Conservation (phyloP, 75 land plant genomes). For the Cupressus sempervirens region DNA sequence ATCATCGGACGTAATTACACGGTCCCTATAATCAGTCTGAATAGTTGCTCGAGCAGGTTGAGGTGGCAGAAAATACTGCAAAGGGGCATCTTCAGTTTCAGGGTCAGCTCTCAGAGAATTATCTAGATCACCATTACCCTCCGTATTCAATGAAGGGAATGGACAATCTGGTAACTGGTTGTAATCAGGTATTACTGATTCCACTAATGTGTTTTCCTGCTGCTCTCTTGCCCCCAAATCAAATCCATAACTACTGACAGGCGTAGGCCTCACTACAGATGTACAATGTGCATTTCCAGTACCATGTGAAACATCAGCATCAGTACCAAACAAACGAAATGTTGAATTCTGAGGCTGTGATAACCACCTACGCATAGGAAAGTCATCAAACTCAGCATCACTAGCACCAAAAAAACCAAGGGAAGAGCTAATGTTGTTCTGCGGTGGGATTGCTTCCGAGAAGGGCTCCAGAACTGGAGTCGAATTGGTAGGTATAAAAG, state of each 20-base stretch:
- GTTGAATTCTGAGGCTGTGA: conserved; percentile 26
- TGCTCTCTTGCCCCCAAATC: conserved; percentile 26
- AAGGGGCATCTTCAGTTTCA: conserved; percentile 55
- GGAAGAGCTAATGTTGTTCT: conserved; percentile 18
- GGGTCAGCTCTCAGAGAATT: conserved; percentile 38
- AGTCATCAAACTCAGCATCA: conserved; percentile 44
- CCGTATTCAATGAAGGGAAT: conserved; percentile 23
- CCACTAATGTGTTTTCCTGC: conserved; percentile 12
- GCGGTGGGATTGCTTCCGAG: conserved; percentile 23
- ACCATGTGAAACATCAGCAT: conserved; percentile 45
- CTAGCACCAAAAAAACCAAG: conserved; percentile 33
- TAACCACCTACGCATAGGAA: conserved; percentile 32
- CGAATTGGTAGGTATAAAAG: conserved; percentile 25
- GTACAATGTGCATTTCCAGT: conserved; percentile 15
- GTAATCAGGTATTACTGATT: conserved; percentile 21
- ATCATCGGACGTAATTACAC: conserved; percentile 38
- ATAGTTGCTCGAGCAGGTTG: conserved; percentile 45
- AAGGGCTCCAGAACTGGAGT: conserved; percentile 26
- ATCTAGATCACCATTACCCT: conserved; percentile 40
- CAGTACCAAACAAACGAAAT: conserved; percentile 49
- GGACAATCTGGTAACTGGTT: conserved; percentile 13
- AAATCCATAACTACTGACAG: conserved; percentile 35
- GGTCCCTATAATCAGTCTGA: conserved; percentile 39
- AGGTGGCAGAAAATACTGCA: conserved; percentile 79
- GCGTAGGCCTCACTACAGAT: conserved; percentile 24